A percentile compares a stretch with the other conserved stretches of the same genome.
phyloP scores from a whole-genome alignment of 2,329 filamentous ascomycete species.

The Epicoccum sorghinum region DNA sequence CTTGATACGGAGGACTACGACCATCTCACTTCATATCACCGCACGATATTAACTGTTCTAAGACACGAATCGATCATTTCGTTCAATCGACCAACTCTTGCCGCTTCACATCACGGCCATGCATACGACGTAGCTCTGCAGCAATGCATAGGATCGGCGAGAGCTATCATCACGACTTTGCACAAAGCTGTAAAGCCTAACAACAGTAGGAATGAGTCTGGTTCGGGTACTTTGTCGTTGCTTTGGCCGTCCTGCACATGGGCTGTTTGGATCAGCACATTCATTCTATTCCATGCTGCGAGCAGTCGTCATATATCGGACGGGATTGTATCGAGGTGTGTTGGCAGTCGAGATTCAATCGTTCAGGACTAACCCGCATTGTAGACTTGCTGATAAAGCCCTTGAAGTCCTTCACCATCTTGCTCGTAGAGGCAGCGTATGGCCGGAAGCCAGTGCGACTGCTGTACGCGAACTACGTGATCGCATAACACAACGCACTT shows the following conservation, averaged over 20 bases:
- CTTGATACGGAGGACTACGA: constrained; percentile 47
- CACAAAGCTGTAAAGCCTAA: constrained; percentile 34
- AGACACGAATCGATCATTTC: constrained; percentile 60
- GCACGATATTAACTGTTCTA: constrained; percentile 52
- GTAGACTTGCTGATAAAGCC: constrained; percentile 33
- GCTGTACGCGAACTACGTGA: constrained; percentile 33
- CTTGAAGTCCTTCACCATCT: constrained; percentile 35
- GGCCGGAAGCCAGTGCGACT: constrained; percentile 39
- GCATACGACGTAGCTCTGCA: constrained; percentile 58
- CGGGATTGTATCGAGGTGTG: constrained; percentile 50
- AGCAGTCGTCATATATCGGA: constrained; percentile 53
- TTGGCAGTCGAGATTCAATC: background rate
- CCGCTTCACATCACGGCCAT: constrained; percentile 51
- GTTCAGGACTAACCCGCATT: background rate
- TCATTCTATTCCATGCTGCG: constrained; percentile 59
- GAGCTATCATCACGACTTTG: constrained; percentile 54
- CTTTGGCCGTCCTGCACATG: constrained; percentile 61
- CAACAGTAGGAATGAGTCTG: constrained; percentile 18
- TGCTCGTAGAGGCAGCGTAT: constrained; percentile 32
- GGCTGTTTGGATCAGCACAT: constrained; percentile 61
- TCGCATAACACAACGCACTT: constrained; percentile 19
- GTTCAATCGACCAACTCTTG: constrained; percentile 58
- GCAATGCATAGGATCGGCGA: constrained; percentile 58
- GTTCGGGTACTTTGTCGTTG: constrained; percentile 40
- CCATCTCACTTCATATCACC: constrained; percentile 44